Evolutionary conservation across 176 grass and related monocot genomes (phyloP), one percentile per base, ranked within the genome.

Genomic region (Stipa capillata): DNA sequence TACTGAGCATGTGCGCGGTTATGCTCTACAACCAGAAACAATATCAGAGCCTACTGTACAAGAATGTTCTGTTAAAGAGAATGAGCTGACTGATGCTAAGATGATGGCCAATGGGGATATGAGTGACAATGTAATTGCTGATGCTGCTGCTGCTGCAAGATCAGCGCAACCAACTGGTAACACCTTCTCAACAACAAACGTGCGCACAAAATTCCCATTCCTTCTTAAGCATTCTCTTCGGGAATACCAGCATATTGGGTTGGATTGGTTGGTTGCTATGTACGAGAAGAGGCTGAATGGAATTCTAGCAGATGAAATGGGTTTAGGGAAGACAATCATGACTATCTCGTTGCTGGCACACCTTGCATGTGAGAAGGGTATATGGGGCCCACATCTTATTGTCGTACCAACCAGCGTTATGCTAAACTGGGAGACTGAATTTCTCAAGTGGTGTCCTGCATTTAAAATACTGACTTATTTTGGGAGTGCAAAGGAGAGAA

Each of bases 351-450:
- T 99, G 82, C 71, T 99, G 34, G 92, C 92, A 48, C 96, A 99
- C 53, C 88, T 99, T 55, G 96, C 96, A 41, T 99, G 96, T 83
- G 96, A 99, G 45, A 99, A 99, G 83, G 96, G 96, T 15, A 94
- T 99, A 78, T 99, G 96, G 96, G 96, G 96, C n/a, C 96, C 96
- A 71, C 96, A 99, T 91, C 89, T 99, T 65, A 95, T 99, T 25
- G 96, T 99, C 5, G 96, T 99, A 6, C 96, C 96, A 66, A 99
- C 96, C 35, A 99, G 96, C 81, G 96, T 99, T 71, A 95, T 99
- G 96, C 86, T 99, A 35, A 99, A 99, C 78, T 99, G 96, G 96
- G 96, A 99, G 54, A 99, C 96, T 73, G 96, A 99, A 91, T 99
- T 99, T 82, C 81, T 99, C 49, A 99, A 99, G 69, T 99, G 96